phyloP scores from a whole-genome alignment of 768 basidiomycete species.

The Suillus spraguei region DNA sequence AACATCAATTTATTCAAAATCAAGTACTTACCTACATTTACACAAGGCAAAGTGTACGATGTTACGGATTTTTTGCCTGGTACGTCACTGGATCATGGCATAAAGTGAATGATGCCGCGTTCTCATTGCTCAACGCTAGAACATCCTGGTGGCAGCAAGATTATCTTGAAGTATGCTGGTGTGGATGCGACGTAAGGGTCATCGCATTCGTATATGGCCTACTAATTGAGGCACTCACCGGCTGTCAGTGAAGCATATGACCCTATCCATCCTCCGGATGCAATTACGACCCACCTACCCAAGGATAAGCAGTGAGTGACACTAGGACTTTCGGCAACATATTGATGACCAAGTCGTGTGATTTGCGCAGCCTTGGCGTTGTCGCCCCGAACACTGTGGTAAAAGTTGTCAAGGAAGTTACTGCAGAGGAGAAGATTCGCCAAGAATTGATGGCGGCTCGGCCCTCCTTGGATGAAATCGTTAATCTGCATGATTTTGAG shows the following conservation, averaged over 20 bases:
- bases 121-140: conserved; percentile 38
- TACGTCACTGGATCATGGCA: conserved; percentile 28
- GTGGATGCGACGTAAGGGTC: conserved; percentile 79
- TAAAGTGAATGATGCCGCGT: background rate
- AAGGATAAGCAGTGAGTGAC: conserved; percentile 77
- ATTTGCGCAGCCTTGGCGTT: conserved; percentile 56
- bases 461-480: conserved; percentile 75
- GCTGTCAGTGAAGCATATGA: conserved; percentile 71
- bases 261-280: conserved; percentile 87
- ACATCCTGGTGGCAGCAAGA: conserved; percentile 80
- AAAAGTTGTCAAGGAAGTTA: conserved; percentile 61
- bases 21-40: conserved; percentile 9
- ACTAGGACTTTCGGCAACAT: background rate
- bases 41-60: conserved; percentile 72
- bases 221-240: conserved; percentile 5
- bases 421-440: conserved; percentile 71
- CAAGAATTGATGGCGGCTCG: conserved; percentile 61
- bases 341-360: background rate
- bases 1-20: background rate
- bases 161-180: conserved; percentile 87
- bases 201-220: background rate
- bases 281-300: conserved; percentile 74
- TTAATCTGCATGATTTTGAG: conserved; percentile 96
- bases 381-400: conserved; percentile 72
- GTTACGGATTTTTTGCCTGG: conserved; percentile 79